These are phyloP conservation scores for Macrophomina tecta DNA, from an alignment of 2,329 filamentous ascomycete species.

Conservation along the genomic window DNA sequence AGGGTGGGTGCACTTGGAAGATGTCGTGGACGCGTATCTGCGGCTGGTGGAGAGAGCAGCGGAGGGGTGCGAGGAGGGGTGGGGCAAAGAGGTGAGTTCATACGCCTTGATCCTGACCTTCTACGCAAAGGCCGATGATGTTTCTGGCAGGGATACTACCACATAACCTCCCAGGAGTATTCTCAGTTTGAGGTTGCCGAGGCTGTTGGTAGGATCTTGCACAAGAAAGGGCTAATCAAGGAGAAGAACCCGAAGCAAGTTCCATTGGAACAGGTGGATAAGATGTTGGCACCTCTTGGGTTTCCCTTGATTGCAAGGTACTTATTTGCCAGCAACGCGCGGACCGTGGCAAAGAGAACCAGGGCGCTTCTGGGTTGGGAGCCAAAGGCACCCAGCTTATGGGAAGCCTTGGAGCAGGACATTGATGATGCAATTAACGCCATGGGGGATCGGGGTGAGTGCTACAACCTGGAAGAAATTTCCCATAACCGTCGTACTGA, in stretches of 20 bases:
- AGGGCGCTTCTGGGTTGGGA: constrained; percentile 65
- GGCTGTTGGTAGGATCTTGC: constrained; percentile 47
- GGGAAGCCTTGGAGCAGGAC: constrained; percentile 17
- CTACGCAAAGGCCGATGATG: neutral
- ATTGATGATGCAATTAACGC: neutral
- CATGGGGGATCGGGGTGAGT: neutral
- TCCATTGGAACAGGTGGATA: constrained; percentile 52
- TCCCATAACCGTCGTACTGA: neutral
- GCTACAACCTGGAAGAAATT: neutral
- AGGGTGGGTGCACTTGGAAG: constrained; percentile 65
- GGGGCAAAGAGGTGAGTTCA: constrained; percentile 18
- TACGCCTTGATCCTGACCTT: neutral
- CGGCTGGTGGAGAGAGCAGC: constrained; percentile 63
- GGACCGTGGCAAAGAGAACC: constrained; percentile 60
- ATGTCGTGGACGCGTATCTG: constrained; percentile 63
- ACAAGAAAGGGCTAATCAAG: constrained; percentile 59
- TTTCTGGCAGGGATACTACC: constrained; percentile 66
- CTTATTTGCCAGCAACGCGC: constrained; percentile 67
- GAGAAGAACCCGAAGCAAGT: constrained; percentile 45
- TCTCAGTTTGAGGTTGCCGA: constrained; percentile 66
- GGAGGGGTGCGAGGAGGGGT: neutral
- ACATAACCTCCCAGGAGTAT: constrained; percentile 67
- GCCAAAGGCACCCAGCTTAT: constrained; percentile 48
- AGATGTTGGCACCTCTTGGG: constrained; percentile 35
- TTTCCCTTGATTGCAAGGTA: constrained; percentile 53